Evolutionary conservation across 1,139 yeast species (phyloP), one percentile per base, ranked within the genome.

Genomic region (Wickerhamomyces sp.): DNA sequence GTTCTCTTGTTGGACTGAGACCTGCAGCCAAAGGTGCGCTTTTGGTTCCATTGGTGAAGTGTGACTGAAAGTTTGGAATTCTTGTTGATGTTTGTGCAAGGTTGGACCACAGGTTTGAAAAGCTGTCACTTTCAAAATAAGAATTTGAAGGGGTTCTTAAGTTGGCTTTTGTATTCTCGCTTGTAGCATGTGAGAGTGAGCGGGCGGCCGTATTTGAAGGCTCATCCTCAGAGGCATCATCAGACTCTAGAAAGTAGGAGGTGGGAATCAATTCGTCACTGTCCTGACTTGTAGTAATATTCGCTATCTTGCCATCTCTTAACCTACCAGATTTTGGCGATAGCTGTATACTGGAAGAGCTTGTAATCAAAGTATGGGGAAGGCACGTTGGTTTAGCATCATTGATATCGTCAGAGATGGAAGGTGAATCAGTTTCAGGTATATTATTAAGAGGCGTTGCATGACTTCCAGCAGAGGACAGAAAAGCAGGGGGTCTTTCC

Each of bases 181-280:
- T 13, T 27, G 31, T 29, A 29, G 31, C 13, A 36, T 5, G 23
- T 3, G 23, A 4, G 5, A 18, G 5, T 18, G 23, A 18, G 4
- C 4, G 23, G 23, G 23, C 5, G 3, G 23, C 23, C 5, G 23
- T 18, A 18, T 18, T 11, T 7, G 39, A 14, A 26, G 10, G 10
- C 15, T 34, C 31, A 18, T 39, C 40, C 31, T 45, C 37, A n/a
- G 34, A 38, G 10, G 26, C 31, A 10, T 39, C 32, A 15, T 38
- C 46, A 3, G 51, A 41, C 13, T 45, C 43, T 27, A 52, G 45
- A 34, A 49, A 44, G 37, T 46, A 49, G 0, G 48, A 43, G 1
- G 54, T 50, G 23, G 54, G 52, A 29, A 48, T 42, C 2, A 30
- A 18, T 5, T 26, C 47, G 18, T 38, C 43, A 27, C 37, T 36